Evolutionary conservation across 179 eudicot genomes (phyloP).

Genomic region (Sideroxylon spinosum): DNA sequence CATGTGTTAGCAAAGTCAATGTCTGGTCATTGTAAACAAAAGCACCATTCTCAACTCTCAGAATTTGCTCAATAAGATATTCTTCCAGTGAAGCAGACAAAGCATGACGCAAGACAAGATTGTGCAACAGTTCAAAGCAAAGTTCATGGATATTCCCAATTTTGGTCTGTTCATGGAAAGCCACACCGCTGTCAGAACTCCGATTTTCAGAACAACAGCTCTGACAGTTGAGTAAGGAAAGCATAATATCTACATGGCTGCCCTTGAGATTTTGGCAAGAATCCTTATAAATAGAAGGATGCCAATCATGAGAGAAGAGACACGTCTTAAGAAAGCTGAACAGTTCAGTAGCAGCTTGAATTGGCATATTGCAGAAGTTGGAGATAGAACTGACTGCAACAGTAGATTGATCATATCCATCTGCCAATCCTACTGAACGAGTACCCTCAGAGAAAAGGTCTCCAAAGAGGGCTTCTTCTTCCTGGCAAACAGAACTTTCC

Average conservation of each 20-base stretch:
- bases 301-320: slow-evolving; percentile 75
- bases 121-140: slow-evolving; percentile 75
- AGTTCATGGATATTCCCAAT: slow-evolving; percentile 53
- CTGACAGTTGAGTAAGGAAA: slow-evolving; percentile 55
- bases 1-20: slow-evolving; percentile 75
- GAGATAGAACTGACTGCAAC: slow-evolving; percentile 45
- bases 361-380: slow-evolving; percentile 55
- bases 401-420: slow-evolving; percentile 68
- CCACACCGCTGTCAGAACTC: slow-evolving; percentile 35
- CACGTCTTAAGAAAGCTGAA: slow-evolving; percentile 54
- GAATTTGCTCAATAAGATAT: slow-evolving; percentile 55
- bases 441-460: slow-evolving; percentile 96
- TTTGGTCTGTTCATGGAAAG: slow-evolving; percentile 50
- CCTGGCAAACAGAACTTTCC: slow-evolving; percentile 72
- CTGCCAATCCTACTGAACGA: slow-evolving; percentile 83
- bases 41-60: slow-evolving; percentile 64
- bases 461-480: slow-evolving; percentile 97
- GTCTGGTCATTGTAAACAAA: slow-evolving; percentile 73
- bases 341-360: slow-evolving; percentile 72
- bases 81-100: slow-evolving; percentile 69
- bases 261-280: slow-evolving; percentile 54
- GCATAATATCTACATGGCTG: slow-evolving; percentile 63
- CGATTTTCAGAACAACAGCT: slow-evolving; percentile 53
- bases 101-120: slow-evolving; percentile 49
- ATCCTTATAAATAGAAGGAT: slow-evolving; percentile 50